Base-by-base conservation (phyloP, 2,329 filamentous ascomycete genomes). In the Gnomoniopsis sp. region DNA sequence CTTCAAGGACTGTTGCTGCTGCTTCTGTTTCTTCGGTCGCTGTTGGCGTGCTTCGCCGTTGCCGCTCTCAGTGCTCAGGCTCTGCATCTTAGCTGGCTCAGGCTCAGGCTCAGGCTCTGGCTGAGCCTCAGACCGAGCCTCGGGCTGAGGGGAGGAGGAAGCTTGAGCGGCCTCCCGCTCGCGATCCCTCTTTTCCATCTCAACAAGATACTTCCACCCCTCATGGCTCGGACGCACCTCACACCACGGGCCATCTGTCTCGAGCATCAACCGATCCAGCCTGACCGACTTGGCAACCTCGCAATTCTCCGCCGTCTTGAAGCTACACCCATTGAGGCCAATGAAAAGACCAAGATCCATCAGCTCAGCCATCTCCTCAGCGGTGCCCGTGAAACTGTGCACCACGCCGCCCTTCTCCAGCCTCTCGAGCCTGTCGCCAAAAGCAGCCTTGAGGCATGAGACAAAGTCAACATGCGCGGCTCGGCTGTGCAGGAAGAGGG, bases 191-290 rank as follows among this genome's bases (percentile, higher is more conserved):
- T 55, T 61, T 33, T 73, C 75, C 57, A 74, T 73, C 61, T 79
- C 76, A 3, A 84, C 71, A 12, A 86, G 73, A 64, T 88, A 89
- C 72, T 88, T 88, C 67, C 88, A 90, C 2, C 91, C 91, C 33
- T 93, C 92, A 74, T 99, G 93, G 33, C 85, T 91, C 1, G 92
- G 88, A 23, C 95, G 81, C 60, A 99, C 93, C 72, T 99, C 95
- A 70, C 95, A 99, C 90, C 95, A 99, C 3, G 95, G 95, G 2
- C 95, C 95, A 71, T 99, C 95, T 0, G 95, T 99, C 79, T 99
- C 95, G 50, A 99, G 86, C 82, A 98, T 96, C 55, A 99, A 74
- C 49, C 88, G 78, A 57, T 93, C 86, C 12, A 99, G 77, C 12
- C 87, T 89, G 43, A 98, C 86, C 61, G 88, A 84, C 63, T 82